These are phyloP conservation scores for Solanum piurae DNA, from an alignment of 257 asterid genomes.

Conservation along the genomic window DNA sequence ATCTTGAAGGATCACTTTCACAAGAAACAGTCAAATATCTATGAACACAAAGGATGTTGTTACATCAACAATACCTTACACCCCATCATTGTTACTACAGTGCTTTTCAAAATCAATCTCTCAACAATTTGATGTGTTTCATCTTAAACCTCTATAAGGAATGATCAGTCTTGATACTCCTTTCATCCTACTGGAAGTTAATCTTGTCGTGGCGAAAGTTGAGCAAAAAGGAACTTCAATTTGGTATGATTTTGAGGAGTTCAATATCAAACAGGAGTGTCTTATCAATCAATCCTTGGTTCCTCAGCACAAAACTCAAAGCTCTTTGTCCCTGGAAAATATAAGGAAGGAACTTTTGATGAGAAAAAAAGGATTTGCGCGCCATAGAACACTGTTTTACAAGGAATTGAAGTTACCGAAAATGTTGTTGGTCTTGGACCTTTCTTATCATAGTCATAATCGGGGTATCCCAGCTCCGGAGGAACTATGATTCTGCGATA, in stretches of 20 bases:
- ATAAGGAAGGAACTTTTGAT: not conserved
- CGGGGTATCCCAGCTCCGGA: slow-evolving; percentile 95
- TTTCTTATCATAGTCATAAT: slow-evolving; percentile 82
- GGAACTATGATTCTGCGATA: slow-evolving; percentile 77
- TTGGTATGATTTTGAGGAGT: slow-evolving; percentile 69
- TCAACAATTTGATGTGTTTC: not conserved
- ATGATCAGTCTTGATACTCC: not conserved
- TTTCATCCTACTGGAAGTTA: not conserved
- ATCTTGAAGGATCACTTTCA: not conserved
- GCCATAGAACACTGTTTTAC: not conserved
- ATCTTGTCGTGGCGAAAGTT: not conserved
- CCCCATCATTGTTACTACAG: not conserved
- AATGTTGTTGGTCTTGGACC: slow-evolving; percentile 96
- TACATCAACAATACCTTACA: not conserved
- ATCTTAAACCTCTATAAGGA: not conserved
- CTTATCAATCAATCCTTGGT: slow-evolving; percentile 92
- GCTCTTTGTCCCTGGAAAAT: slow-evolving; percentile 91
- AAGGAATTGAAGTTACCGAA: slow-evolving; percentile 46
- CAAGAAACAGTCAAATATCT: not conserved
- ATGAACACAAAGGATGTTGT: not conserved
- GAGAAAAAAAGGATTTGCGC: not conserved
- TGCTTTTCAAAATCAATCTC: not conserved
- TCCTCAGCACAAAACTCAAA: slow-evolving; percentile 78
- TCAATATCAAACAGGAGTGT: slow-evolving; percentile 93
- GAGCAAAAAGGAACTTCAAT: slow-evolving; percentile 13